These are phyloP conservation scores for Wickerhamiella slavikovae DNA, from an alignment of 805 yeast genomes.

Conservation along the genomic window DNA sequence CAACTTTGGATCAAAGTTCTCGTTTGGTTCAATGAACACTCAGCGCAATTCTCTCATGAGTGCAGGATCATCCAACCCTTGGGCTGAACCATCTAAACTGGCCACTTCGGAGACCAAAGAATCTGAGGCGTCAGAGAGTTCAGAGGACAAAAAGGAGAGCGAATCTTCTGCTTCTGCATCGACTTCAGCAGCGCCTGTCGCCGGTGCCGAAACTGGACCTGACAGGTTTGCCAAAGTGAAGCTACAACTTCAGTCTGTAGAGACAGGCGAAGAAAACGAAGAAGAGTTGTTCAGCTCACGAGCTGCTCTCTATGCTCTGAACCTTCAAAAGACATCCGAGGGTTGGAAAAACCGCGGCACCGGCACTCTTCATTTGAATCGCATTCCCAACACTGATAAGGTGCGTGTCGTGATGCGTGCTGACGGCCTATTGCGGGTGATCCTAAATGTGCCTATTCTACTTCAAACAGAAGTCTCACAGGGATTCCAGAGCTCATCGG, in stretches of 20 bases:
- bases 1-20: constrained; percentile 3
- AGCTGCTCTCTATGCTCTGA: constrained; percentile 61
- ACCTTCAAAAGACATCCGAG: constrained; percentile 36
- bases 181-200: constrained; percentile 8
- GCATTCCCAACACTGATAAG: constrained; percentile 16
- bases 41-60: too few species aligned
- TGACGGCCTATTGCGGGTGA: constrained; percentile 63
- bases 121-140: constrained; percentile 22
- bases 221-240: constrained; percentile 18
- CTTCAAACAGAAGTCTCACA: constrained; percentile 40
- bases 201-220: constrained; percentile 15
- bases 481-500: constrained; percentile 74
- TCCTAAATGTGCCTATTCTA: constrained; percentile 52
- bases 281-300: constrained; percentile 42
- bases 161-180: background rate
- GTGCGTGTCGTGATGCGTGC: constrained; percentile 79
- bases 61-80: background rate
- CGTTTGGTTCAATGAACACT: constrained; percentile 2
- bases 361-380: constrained; percentile 70
- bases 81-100: background rate
- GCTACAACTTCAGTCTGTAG: constrained; percentile 21
- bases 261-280: constrained; percentile 87
- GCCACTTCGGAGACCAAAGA: background rate
- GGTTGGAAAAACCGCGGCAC: constrained; percentile 97
- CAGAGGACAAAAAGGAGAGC: constrained; percentile 3